Evolutionary conservation across 2,329 filamentous ascomycete species (phyloP).

Genomic region (Thielaviopsis euricoi): DNA sequence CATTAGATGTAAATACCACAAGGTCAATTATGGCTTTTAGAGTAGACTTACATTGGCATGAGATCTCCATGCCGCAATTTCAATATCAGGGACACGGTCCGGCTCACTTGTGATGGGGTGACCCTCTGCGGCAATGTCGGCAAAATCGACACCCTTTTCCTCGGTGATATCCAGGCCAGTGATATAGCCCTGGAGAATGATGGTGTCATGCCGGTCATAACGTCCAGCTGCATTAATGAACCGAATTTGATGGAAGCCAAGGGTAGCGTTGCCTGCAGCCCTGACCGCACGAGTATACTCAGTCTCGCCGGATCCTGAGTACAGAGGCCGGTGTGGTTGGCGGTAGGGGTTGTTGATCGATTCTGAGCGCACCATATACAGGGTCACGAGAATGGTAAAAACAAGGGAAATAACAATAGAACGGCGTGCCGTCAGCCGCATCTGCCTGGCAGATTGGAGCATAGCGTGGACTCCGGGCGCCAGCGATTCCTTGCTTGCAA

Average conservation of each 20-base stretch:
- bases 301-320: background rate
- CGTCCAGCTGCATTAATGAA: slow-evolving; percentile 17
- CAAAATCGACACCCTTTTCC: slow-evolving; percentile 13
- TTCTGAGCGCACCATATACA: background rate
- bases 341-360: background rate
- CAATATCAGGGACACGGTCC: slow-evolving; percentile 12
- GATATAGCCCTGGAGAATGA: slow-evolving; percentile 17
- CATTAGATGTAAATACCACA: background rate
- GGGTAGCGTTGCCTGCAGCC: slow-evolving; percentile 16
- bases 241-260: slow-evolving; percentile 15
- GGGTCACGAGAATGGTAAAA: background rate
- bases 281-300: background rate
- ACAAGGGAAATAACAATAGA: background rate
- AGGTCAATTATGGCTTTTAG: background rate
- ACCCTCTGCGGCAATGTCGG: slow-evolving; percentile 14
- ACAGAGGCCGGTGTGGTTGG: background rate
- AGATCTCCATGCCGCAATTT: slow-evolving; percentile 17
- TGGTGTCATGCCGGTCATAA: slow-evolving; percentile 17
- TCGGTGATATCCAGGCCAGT: slow-evolving; percentile 16
- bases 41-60: slow-evolving; percentile 17
- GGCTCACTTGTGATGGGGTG: slow-evolving; percentile 16
- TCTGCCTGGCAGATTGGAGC: background rate
- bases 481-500: background rate
- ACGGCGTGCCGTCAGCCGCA: background rate
- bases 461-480: background rate